A percentile compares a stretch with the other conserved stretches of the same genome.
phyloP scores from a whole-genome alignment of 2,329 filamentous ascomycete genomes.

The Aspergillus sp. region DNA sequence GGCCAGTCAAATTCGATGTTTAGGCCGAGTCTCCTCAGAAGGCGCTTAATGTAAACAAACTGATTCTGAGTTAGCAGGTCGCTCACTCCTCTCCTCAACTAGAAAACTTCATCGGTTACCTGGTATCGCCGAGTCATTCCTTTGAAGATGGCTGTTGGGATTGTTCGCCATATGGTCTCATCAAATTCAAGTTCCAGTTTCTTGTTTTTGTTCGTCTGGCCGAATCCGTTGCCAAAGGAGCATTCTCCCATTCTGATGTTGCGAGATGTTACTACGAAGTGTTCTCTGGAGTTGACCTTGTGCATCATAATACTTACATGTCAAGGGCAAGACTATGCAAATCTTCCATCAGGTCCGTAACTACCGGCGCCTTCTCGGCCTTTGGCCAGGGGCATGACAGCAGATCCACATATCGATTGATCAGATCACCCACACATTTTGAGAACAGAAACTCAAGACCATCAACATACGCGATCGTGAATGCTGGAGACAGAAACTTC shows the following conservation, averaged over 20 bases:
- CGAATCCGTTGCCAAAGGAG: slow-evolving; percentile 4
- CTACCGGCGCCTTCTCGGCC: too few relatives aligned
- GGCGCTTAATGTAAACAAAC: slow-evolving; percentile 7
- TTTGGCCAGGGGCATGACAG: background rate
- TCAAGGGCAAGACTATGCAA: slow-evolving; percentile 6
- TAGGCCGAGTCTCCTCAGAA: background rate
- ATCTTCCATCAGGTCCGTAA: slow-evolving; percentile 5
- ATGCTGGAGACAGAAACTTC: background rate
- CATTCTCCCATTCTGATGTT: slow-evolving; percentile 5
- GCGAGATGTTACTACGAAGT: too few relatives aligned
- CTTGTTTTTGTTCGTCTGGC: background rate
- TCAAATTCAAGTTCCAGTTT: background rate
- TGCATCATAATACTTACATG: background rate
- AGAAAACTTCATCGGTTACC: background rate
- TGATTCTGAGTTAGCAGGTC: background rate
- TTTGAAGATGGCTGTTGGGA: background rate
- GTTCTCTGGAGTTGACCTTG: too few relatives aligned
- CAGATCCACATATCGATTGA: background rate
- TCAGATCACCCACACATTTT: background rate
- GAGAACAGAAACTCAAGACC: background rate
- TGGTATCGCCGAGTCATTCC: slow-evolving; percentile 6
- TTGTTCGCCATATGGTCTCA: background rate
- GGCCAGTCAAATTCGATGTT: slow-evolving; percentile 9
- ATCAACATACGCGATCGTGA: slow-evolving; percentile 3
- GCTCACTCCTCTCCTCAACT: too few relatives aligned